Evolutionary conservation across 2,329 filamentous ascomycete species (phyloP).

Genomic region (Botrytis paeoniae): DNA sequence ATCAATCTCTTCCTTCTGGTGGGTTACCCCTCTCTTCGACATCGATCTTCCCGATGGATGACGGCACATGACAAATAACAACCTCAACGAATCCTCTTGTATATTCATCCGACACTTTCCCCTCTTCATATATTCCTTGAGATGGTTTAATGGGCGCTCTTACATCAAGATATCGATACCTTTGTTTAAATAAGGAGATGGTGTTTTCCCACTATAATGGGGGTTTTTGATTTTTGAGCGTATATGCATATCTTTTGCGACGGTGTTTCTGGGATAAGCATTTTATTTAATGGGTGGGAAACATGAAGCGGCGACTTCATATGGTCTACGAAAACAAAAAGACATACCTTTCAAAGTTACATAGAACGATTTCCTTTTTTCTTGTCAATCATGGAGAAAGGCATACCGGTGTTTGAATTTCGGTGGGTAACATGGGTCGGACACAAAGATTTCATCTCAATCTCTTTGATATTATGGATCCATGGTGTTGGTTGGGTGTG

Average conservation of each 20-base stretch:
- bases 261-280: constrained; percentile 37
- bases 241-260: constrained; percentile 37
- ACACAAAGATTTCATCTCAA: constrained; percentile 36
- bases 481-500: constrained; percentile 31
- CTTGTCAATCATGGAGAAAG: constrained; percentile 27
- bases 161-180: constrained; percentile 38
- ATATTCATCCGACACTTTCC: constrained; percentile 33
- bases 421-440: constrained; percentile 30
- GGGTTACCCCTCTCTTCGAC: constrained; percentile 34
- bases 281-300: constrained; percentile 35
- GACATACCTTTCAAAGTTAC: constrained; percentile 34
- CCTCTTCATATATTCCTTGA: constrained; percentile 35
- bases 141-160: constrained; percentile 32
- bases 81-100: constrained; percentile 39
- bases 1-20: constrained; percentile 34
- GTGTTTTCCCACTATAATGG: constrained; percentile 32
- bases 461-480: constrained; percentile 28
- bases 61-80: constrained; percentile 27
- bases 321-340: constrained; percentile 34
- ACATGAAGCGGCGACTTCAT: constrained; percentile 39
- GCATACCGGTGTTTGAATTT: constrained; percentile 33
- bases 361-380: constrained; percentile 39
- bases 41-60: constrained; percentile 33
- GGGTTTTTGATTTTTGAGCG: constrained; percentile 37
- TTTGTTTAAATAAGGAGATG: constrained; percentile 35